Evolutionary conservation across 176 grass and related monocot species (phyloP).

Genomic region (Aegilops umbellulata): DNA sequence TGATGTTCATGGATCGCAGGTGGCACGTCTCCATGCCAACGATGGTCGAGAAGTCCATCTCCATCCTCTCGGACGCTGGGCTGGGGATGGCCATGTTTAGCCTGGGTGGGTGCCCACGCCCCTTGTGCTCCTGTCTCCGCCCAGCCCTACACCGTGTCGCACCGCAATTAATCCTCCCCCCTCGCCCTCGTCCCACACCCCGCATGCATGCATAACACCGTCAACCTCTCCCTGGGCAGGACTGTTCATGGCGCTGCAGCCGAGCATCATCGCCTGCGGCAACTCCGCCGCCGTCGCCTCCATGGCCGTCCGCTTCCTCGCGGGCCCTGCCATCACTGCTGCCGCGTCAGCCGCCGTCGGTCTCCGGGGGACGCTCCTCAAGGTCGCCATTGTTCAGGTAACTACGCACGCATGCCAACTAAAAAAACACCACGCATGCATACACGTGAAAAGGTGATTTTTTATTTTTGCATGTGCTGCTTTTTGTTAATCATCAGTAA

Average conservation of each 20-base stretch:
- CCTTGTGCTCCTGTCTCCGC: conserved; percentile 40
- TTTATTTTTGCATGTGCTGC: too few species aligned
- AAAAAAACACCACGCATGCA: too few species aligned
- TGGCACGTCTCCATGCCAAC: conserved; percentile 84
- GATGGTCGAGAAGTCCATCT: conserved; percentile 84
- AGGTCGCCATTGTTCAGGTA: conserved; percentile 91
- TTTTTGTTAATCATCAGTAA: too few species aligned
- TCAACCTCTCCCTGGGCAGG: conserved; percentile 38
- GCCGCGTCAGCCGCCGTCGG: conserved; percentile 68
- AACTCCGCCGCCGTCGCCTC: conserved; percentile 46
- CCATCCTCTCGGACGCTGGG: conserved; percentile 93
- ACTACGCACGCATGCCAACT: neutral
- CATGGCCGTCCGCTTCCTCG: conserved; percentile 79
- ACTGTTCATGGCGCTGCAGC: conserved; percentile 96
- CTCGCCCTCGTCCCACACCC: neutral
- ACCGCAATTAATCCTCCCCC: conserved; percentile 17
- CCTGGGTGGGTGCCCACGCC: conserved; percentile 62
- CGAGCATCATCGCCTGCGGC: conserved; percentile 79
- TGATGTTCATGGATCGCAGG: conserved; percentile 38
- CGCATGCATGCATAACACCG: neutral
- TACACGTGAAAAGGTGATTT: too few species aligned
- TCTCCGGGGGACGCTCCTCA: conserved; percentile 53
- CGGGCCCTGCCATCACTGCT: conserved; percentile 74
- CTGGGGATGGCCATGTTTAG: conserved; percentile 99
- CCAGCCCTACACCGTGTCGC: conserved; percentile 38